Conservation (phyloP, 257 asterid genomes). For the Plantago major region DNA sequence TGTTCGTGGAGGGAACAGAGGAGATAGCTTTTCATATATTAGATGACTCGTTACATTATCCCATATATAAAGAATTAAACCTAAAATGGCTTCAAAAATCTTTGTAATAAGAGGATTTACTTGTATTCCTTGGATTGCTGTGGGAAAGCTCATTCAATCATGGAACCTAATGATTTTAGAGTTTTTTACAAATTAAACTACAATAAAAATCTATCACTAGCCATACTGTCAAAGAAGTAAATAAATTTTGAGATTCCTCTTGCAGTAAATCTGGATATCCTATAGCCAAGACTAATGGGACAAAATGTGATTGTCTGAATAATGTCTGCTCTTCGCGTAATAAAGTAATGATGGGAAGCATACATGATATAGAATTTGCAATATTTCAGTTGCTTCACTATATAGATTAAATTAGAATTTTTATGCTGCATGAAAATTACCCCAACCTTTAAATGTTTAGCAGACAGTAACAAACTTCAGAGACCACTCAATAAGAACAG, state of each 20-base stretch:
- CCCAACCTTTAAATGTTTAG: no score
- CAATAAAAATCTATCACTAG: neutral
- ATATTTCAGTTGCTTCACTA: no score
- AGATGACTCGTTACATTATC: neutral
- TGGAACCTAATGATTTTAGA: neutral
- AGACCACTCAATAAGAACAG: neutral
- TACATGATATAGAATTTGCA: no score
- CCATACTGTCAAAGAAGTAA: neutral
- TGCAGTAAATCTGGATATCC: no score
- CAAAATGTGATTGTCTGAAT: neutral
- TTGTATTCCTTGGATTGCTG: no score
- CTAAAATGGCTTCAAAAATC: no score
- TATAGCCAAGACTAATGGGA: neutral
- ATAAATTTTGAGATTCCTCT: neutral
- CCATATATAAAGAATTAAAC: no score
- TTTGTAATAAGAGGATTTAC: no score
- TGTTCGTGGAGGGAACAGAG: neutral
- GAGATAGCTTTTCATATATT: no score
- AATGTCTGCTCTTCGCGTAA: neutral
- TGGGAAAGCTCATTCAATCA: neutral
- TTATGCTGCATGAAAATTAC: no score
- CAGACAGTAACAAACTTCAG: no score
- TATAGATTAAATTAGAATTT: no score
- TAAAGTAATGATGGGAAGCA: constrained; percentile 2
- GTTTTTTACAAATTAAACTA: neutral